phyloP scores from a whole-genome alignment of 768 basidiomycete species.

The Rhizopogon rudus region DNA sequence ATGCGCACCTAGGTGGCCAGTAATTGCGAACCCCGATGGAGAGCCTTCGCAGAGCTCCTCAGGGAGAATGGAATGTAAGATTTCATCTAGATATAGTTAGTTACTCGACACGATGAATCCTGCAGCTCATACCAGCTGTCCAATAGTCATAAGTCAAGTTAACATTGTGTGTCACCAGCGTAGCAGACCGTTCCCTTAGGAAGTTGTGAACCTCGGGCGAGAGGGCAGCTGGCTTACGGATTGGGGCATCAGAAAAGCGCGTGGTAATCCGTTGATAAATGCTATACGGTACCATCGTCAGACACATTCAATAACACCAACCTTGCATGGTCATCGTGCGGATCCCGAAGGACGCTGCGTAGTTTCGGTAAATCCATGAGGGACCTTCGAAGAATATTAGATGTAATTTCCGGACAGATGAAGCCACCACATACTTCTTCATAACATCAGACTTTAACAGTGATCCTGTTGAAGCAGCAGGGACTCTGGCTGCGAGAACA shows the following conservation, averaged over 20 bases:
- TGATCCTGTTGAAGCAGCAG: constrained; percentile 46
- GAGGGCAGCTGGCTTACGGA: constrained; percentile 64
- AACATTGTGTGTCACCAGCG: constrained; percentile 54
- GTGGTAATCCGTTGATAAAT: background rate
- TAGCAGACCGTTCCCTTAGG: constrained; percentile 49
- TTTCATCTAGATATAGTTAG: constrained; percentile 55
- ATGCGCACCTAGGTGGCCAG: constrained; percentile 82
- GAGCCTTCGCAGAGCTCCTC: constrained; percentile 71
- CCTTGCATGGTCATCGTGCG: constrained; percentile 43
- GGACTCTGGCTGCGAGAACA: constrained; percentile 64
- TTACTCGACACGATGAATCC: constrained; percentile 1
- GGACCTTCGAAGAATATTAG: constrained; percentile 34
- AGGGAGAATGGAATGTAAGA: constrained; percentile 78
- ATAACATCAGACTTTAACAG: constrained; percentile 56
- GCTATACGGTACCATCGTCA: constrained; percentile 46
- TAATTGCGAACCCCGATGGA: constrained; percentile 83
- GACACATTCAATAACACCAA: constrained; percentile 64
- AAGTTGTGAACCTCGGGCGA: constrained; percentile 48
- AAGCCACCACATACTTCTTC: constrained; percentile 44
- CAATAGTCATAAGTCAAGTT: constrained; percentile 83
- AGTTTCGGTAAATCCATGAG: constrained; percentile 69
- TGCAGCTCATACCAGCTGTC: constrained; percentile 64
- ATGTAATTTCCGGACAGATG: constrained; percentile 5
- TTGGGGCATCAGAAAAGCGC: constrained; percentile 10
- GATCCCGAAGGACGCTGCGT: constrained; percentile 51